Base-by-base conservation (phyloP, 192 early-diverging fungal genomes). In the Backusella psychrophila region DNA sequence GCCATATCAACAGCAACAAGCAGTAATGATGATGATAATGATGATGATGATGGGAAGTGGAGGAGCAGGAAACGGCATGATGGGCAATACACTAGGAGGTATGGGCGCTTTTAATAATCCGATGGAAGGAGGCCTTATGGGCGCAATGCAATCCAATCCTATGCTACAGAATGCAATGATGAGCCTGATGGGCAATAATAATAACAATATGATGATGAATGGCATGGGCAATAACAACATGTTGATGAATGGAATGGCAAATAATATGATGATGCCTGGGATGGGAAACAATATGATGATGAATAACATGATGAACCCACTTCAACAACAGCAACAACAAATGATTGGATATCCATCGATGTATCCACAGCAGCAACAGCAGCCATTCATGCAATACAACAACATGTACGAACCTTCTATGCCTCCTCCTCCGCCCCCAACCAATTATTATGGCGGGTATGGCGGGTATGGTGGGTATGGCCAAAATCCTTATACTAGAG, bases 331-430 rank as follows among this genome's bases (percentile, higher is more conserved):
- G 9, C 34, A 39, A 11, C 67, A 39, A 6, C 67, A 69, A 21
- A 69, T 69, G 68, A 38, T 38, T 35, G 67, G 34, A n/a, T 38
- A 38, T 34, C 7, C 15, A 36, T 38, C 33, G 6, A 34, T 36
- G 35, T 69, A 69, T 12, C 68, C 34, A 39, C 68, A 69, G 34
- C 68, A 69, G n/a, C 68, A 69, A 69, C 67, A 69, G n/a, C 67
- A 23, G 17, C 67, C 53, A 9, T 63, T 36, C 21, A 69, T 36
- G 68, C 35, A 39, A 12, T 36, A 69, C 35, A 41, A 29, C 3
- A 69, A 69, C 35, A 39, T 21, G 56, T 63, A 68, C n/a, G 67
- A 36, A 21, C 21, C 17, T 17, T 7, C 66, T 11, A 4, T 36
- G 34, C 67, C 33, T 36, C 34, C 52, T 26, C 36, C 34, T 1